Conservation (phyloP, 164 flowering plant genomes). For the Vitis labrusca region DNA sequence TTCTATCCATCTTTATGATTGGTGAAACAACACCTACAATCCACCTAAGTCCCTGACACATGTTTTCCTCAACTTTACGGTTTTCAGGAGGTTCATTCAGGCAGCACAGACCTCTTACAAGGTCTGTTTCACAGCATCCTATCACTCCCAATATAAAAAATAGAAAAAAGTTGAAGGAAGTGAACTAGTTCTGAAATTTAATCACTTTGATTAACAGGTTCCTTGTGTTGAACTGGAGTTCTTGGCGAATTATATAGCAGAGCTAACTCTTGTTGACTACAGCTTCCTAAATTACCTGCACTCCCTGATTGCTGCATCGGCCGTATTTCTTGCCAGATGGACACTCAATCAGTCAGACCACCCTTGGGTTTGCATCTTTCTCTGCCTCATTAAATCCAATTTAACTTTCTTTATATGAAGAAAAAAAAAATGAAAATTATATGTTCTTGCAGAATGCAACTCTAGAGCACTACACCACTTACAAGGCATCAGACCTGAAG, state of each 20-base stretch:
- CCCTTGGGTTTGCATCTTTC: slow-evolving; percentile 60
- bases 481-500: slow-evolving; percentile 52
- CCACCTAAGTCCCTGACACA: not conserved
- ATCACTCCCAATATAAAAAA: too few relatives aligned
- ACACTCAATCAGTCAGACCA: slow-evolving; percentile 53
- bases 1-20: not conserved
- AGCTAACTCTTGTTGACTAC: slow-evolving; percentile 63
- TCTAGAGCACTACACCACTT: slow-evolving; percentile 56
- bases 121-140: slow-evolving; percentile 19
- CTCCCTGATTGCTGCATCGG: slow-evolving; percentile 69
- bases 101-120: slow-evolving; percentile 40
- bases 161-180: not conserved
- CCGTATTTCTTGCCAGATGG: slow-evolving; percentile 75
- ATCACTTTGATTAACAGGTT: slow-evolving; percentile 30
- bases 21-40: not conserved
- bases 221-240: slow-evolving; percentile 56
- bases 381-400: not conserved
- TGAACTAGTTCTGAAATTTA: not conserved
- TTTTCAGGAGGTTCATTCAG: slow-evolving; percentile 46
- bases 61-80: not conserved
- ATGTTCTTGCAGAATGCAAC: slow-evolving; percentile 52
- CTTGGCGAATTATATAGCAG: slow-evolving; percentile 70
- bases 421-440: not conserved
- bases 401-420: not conserved
- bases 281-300: slow-evolving; percentile 55